Evolutionary conservation across 352 stramenopile genomes (phyloP), one percentile per base, ranked within the genome.

Genomic region (Pythium phragmitis): DNA sequence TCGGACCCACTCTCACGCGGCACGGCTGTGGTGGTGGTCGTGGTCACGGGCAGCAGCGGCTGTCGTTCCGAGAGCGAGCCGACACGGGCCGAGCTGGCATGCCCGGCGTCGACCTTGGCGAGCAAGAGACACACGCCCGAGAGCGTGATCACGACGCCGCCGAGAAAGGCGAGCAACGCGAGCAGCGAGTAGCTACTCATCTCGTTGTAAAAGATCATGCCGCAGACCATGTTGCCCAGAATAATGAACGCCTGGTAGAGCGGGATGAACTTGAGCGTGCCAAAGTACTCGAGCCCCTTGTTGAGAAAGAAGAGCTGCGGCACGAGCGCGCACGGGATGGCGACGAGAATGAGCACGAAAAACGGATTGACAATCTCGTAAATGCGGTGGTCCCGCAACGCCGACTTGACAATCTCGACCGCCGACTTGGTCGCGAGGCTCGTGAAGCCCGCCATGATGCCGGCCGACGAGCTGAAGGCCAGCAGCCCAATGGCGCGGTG

Each of bases 211-310:
- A 88, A 92, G 56, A 92, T 72, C 72, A 89, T 82, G 16, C 83
- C 83, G 51, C 83, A 90, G 33, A 77, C 62, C 75, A 84, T 82
- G 61, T 92, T 92, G 53, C 82, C 82, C 1, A 90, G 69, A 64
- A 92, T 92, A 61, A 92, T 90, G 71, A 92, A 92, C 17, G 82
- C 82, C 58, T 92, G 82, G 68, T 92, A 92, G 33, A 92, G 60
- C 63, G 82, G 82, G 60, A 92, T 88, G 57, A 90, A 92, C 64
- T 90, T 87, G 56, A 92, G 77, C 46, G 82, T 92, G 16, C 82
- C 82, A 46, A 90, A 90, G 62, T 80, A 85, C 69, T 88, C 82
- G 53, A 92, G 76, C 0, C 83, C 83, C 33, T 88, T 87, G 73
- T 92, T 92, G 9, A 92, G 65, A 59, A 92, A 88, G 61, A 87